Conservation (phyloP, 2,329 filamentous ascomycete genomes). For the Fusarium secorum region DNA sequence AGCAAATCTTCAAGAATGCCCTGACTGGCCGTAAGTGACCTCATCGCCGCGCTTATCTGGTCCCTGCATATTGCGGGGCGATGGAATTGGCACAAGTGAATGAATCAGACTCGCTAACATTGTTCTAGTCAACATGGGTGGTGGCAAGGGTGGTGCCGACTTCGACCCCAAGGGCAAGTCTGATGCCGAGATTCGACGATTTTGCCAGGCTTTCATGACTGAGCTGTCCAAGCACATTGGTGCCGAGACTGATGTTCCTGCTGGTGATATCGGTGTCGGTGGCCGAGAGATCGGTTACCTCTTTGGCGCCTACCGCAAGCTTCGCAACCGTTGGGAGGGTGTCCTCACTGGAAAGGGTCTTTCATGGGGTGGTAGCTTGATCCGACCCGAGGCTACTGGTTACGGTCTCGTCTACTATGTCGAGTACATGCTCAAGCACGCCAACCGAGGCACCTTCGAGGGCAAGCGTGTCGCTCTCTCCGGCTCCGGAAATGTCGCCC, state of each 20-base stretch:
- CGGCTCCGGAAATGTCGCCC: constrained; percentile 96
- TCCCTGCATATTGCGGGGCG: constrained; percentile 29
- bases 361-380: constrained; percentile 90
- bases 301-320: constrained; percentile 91
- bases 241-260: constrained; percentile 93
- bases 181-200: constrained; percentile 95
- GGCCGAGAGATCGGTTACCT: constrained; percentile 93
- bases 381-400: constrained; percentile 95
- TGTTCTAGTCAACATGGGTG: constrained; percentile 74
- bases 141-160: constrained; percentile 96
- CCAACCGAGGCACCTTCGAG: constrained; percentile 82
- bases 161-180: constrained; percentile 99
- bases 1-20: constrained; percentile 99
- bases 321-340: constrained; percentile 92
- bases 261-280: constrained; percentile 94
- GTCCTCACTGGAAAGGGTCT: constrained; percentile 95
- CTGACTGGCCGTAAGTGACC: constrained; percentile 81
- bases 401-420: constrained; percentile 98
- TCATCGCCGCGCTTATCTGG: not conserved
- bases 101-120: constrained; percentile 24
- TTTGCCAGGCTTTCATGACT: constrained; percentile 96
- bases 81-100: not conserved
- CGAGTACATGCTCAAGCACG: constrained; percentile 92
- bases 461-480: constrained; percentile 97
- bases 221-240: constrained; percentile 96